These are phyloP conservation scores for Pythium coloratum DNA, from an alignment of 352 stramenopile species.

Conservation along the genomic window DNA sequence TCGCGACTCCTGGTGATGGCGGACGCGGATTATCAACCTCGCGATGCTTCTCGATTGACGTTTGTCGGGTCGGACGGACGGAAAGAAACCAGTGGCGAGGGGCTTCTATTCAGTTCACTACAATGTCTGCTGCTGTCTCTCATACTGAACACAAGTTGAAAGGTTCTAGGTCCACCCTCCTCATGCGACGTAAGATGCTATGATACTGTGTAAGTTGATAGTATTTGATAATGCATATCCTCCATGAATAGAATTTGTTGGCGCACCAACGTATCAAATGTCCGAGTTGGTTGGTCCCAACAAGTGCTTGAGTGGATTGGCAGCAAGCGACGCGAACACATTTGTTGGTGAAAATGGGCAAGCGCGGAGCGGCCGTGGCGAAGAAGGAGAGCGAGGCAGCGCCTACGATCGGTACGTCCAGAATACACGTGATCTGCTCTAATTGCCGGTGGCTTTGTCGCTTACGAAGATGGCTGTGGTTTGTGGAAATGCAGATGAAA, in stretches of 20 bases:
- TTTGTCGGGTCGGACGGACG: conserved; percentile 7
- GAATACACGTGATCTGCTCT: not conserved
- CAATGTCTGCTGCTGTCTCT: not conserved
- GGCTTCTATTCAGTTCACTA: conserved; percentile 16
- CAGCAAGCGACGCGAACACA: conserved; percentile 6
- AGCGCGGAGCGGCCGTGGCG: conserved; percentile 34
- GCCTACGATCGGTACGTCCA: conserved; percentile 23
- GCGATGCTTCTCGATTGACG: conserved; percentile 23
- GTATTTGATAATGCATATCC: not conserved
- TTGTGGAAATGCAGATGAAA: conserved; percentile 38
- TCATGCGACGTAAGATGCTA: not conserved
- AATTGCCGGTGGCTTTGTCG: not conserved
- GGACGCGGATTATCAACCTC: not conserved
- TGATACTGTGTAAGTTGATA: conserved; percentile 14
- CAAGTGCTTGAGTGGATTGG: conserved; percentile 13
- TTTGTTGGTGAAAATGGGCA: conserved; percentile 41
- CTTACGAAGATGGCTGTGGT: not conserved
- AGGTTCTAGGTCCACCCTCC: conserved; percentile 3
- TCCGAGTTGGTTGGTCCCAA: conserved; percentile 26
- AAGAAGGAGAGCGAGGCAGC: conserved; percentile 12
- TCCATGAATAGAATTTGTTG: not conserved
- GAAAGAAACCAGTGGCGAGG: conserved; percentile 10
- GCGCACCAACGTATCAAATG: conserved; percentile 8
- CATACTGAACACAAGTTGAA: conserved; percentile 8
- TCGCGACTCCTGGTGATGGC: not conserved